A percentile compares a stretch with the other conserved stretches of the same genome.
These are phyloP conservation scores for Buddleja alternifolia DNA, from an alignment of 257 asterid species.

Conservation along the genomic window DNA sequence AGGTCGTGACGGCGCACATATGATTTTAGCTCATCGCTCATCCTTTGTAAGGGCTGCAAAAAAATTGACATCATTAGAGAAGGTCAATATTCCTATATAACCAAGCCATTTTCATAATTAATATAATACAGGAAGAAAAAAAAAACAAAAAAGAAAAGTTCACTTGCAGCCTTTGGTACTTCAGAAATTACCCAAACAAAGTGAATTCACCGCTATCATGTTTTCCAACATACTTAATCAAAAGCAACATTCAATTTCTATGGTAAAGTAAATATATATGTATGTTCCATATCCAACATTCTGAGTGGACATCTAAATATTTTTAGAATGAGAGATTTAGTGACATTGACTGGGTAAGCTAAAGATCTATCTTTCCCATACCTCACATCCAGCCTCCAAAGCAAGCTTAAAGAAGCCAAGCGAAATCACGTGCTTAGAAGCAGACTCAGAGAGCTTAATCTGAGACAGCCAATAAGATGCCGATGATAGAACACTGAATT, in stretches of 20 bases:
- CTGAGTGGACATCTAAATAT: background rate
- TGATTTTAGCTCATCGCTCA: constrained; percentile 74
- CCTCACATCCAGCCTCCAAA: constrained; percentile 89
- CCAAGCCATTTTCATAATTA: background rate
- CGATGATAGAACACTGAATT: constrained; percentile 61
- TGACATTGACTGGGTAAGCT: background rate
- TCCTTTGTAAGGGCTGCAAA: constrained; percentile 72
- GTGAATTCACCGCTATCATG: background rate
- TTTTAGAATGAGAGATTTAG: no score
- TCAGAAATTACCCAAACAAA: background rate
- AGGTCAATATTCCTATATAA: background rate
- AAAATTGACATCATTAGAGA: background rate
- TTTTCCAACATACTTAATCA: background rate
- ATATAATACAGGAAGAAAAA: background rate
- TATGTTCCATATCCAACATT: background rate
- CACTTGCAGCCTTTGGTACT: background rate
- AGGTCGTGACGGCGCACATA: constrained; percentile 61
- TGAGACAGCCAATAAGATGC: constrained; percentile 88
- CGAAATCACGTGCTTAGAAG: constrained; percentile 79
- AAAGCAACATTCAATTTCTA: background rate
- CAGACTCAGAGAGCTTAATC: constrained; percentile 80
- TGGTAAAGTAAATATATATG: background rate
- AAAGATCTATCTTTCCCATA: constrained; percentile 23
- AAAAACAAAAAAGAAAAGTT: background rate
- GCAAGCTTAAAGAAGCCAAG: constrained; percentile 93